Base-by-base conservation (phyloP, 495 filamentous ascomycete genomes). In the Xanthoparmelia taractica region DNA sequence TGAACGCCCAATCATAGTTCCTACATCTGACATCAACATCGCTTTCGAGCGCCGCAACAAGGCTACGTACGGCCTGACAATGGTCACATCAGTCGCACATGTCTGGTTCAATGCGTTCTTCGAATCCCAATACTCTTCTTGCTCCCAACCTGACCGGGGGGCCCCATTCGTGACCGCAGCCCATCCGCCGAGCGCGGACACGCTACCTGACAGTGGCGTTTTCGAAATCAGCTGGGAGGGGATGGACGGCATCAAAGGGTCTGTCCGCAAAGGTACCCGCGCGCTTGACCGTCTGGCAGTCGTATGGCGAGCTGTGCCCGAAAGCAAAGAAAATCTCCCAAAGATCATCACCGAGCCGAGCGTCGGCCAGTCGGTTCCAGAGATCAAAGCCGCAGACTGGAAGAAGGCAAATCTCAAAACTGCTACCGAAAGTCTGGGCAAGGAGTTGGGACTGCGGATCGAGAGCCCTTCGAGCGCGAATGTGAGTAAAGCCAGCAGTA, bases 101-200 rank as follows among this genome's bases (percentile, higher is more conserved):
- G 88, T 96, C 37, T 98, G 94, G 94, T 96, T 96, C 76, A 98
- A 98, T 69, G 76, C 87, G 4, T 97, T 86, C 75, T 97, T 97
- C 65, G 94, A 97, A 75, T 92, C 91, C 17, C 82, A 85, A 65
- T 79, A 88, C 20, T 84, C 91, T 66, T 75, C 82, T 23, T 73
- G 71, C 43, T 77, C 79, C 27, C 69, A 65, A n/a, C 71, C 79
- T 0, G 77, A 82, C 59, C 8, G 38, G 5, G 31, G 17, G 2
- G 61, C 13, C 8, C 8, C 25, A 31, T 43, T 55, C 18, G 40
- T 58, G 27, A 31, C 41, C 34, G 61, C 67, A 77, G 31, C 37
- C 48, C 72, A 77, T 59, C 79, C 78, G 0, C 71, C 77, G 8
- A 76, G 85, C 75, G 80, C 82, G 52, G 86, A 86, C 12, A 79